Conservation (phyloP, 1,139 yeast species). For the Yamadazyma atlantica region DNA sequence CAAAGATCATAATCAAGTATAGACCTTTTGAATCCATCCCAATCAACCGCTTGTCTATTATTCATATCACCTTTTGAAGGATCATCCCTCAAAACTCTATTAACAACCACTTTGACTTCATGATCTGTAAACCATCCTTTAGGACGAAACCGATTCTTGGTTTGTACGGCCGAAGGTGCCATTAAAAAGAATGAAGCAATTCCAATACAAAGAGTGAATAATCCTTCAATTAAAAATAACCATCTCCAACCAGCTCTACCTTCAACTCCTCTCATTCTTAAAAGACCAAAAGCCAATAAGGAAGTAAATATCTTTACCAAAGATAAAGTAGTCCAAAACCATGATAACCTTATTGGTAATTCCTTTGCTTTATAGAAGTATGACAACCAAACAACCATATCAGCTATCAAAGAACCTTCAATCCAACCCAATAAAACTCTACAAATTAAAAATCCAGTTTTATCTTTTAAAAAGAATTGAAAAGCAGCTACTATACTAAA, state of each 20-base stretch:
- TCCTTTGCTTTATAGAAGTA: conserved; percentile 28
- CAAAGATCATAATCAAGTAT: conserved; percentile 55
- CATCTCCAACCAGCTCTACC: conserved; percentile 57
- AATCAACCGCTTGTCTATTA: conserved; percentile 55
- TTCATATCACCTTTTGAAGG: conserved; percentile 71
- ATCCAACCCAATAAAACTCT: conserved; percentile 29
- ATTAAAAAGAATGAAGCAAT: conserved; percentile 50
- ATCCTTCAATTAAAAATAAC: conserved; percentile 66
- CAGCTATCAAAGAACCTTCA: conserved; percentile 33
- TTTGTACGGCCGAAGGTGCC: conserved; percentile 60
- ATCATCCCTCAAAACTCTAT: conserved; percentile 63
- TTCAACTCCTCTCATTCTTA: conserved; percentile 27
- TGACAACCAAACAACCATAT: conserved; percentile 31
- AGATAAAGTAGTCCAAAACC: conserved; percentile 29
- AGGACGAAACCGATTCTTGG: conserved; percentile 50
- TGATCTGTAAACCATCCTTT: conserved; percentile 66
- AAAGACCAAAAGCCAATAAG: conserved; percentile 31
- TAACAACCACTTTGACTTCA: conserved; percentile 63
- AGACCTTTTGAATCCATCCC: conserved; percentile 37
- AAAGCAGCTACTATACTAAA: conserved; percentile 27
- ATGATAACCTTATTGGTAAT: conserved; percentile 25
- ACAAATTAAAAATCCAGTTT: conserved; percentile 23
- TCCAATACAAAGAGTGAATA: conserved; percentile 56
- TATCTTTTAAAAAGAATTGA: conserved; percentile 22
- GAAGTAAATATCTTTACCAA: conserved; percentile 24